Evolutionary conservation across 129 eudicot species (phyloP), one percentile per base, ranked within the genome.

Genomic region (Sambucus nigra): DNA sequence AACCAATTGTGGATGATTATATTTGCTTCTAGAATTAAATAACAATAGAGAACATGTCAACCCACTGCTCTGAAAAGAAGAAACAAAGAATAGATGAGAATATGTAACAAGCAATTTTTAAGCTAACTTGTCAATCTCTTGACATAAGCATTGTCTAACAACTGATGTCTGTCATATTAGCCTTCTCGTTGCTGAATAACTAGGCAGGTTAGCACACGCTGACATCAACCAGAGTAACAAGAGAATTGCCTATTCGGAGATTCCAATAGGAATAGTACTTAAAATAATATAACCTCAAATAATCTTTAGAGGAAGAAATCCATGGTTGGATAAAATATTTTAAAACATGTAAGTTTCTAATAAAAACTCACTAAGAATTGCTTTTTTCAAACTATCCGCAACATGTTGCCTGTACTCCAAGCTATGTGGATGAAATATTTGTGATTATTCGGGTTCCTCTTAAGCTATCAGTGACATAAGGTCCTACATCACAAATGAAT

Each of bases 371-470:
- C 97, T 95, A 39, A 89, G 77, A 54, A 89, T 81, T 51, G 94
- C 94, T 65, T 83, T 63, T 57, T 84, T 89, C 72, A 91, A 74
- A 70, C 69, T 76, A 52, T 91, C 95, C 15, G 79, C 94, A 60
- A 85, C 81, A 46, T 82, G 73, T 51, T 91, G 86, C 62, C 86
- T 71, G 46, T 82, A 76, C 52, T 91, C 98, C 17, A 27, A 47
- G 74, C 88, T 79, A 33, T 85, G 74, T 14, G 85, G 80, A 76
- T 81, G 84, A 64, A 85, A 85, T 95, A 91, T 74, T 19, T 95
- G 98, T 16, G 95, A 85, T 45, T 74, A 85, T 57, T 91, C 86
- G 50, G 98, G 98, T 60, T 91, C 95, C 41, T 79, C 87, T 22
- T 91, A 91, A 58, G 95, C 98, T 44, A 91, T 67, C 27, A 91